Conservation (phyloP, 768 basidiomycete species). For the Suillus hirtellus region DNA sequence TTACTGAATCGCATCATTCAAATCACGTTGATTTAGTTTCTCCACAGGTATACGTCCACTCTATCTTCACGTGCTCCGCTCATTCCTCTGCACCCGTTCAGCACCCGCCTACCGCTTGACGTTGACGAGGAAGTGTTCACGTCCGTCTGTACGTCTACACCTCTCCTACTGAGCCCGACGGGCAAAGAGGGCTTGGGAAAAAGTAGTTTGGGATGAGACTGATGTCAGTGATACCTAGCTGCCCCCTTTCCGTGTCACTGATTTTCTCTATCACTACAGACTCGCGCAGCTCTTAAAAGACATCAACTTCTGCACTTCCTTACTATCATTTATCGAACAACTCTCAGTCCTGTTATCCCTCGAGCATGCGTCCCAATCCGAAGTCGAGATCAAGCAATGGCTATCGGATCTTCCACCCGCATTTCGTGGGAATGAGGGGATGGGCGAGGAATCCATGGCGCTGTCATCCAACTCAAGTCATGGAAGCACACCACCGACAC, state of each 20-base stretch:
- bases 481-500: slow-evolving; percentile 32
- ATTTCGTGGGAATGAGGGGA: slow-evolving; percentile 40
- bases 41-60: not conserved
- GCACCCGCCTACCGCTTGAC: slow-evolving; percentile 57
- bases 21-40: not conserved
- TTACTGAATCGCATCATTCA: slow-evolving; percentile 16
- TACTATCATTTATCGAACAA: not conserved
- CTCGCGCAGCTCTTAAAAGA: slow-evolving; percentile 64
- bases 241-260: not conserved
- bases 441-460: not conserved
- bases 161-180: slow-evolving; percentile 35
- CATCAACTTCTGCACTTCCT: slow-evolving; percentile 37
- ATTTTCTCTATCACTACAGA: slow-evolving; percentile 32
- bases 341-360: slow-evolving; percentile 42
- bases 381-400: slow-evolving; percentile 57
- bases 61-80: slow-evolving; percentile 36
- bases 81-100: slow-evolving; percentile 54
- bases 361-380: slow-evolving; percentile 61
- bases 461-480: slow-evolving; percentile 18
- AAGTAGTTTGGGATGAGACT: slow-evolving; percentile 64
- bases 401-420: slow-evolving; percentile 49
- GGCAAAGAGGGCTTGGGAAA: slow-evolving; percentile 19
- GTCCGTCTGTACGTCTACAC: slow-evolving; percentile 45
- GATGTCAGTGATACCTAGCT: slow-evolving; percentile 17
- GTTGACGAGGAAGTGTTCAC: slow-evolving; percentile 56